Evolutionary conservation across 805 yeast genomes (phyloP).

Genomic region (Metschnikowia kunwiensis): DNA sequence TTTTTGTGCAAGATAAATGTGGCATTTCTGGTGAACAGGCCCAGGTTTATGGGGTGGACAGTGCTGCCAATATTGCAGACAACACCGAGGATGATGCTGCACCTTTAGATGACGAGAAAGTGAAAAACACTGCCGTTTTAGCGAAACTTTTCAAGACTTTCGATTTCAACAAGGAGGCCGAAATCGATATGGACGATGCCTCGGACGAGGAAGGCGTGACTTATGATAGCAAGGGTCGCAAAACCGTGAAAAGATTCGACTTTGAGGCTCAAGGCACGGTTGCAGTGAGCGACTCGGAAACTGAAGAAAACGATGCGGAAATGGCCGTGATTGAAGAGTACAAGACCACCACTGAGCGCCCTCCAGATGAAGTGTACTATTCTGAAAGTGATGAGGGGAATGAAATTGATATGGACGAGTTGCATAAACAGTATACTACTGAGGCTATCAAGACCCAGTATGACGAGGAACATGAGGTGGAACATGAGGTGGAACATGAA

Average conservation of each 20-base stretch:
- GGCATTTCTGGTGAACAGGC: constrained; percentile 28
- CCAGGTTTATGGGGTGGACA: constrained; percentile 23
- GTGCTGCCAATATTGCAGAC: not conserved
- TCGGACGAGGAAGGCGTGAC: constrained; percentile 33
- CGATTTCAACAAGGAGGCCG: constrained; percentile 53
- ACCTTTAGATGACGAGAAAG: constrained; percentile 18
- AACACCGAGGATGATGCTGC: not conserved
- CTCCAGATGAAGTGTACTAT: constrained; percentile 30
- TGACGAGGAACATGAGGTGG: constrained; percentile 23
- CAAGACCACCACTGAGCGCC: constrained; percentile 22
- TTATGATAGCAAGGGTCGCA: constrained; percentile 45
- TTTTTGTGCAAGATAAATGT: constrained; percentile 16
- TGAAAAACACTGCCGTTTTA: constrained; percentile 44
- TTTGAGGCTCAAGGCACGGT: constrained; percentile 32
- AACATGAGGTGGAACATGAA: constrained; percentile 5
- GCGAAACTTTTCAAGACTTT: constrained; percentile 45
- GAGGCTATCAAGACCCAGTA: constrained; percentile 28
- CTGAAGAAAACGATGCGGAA: constrained; percentile 12
- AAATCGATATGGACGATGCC: constrained; percentile 31
- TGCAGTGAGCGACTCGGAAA: constrained; percentile 21
- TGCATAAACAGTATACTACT: constrained; percentile 25
- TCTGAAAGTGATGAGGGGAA: constrained; percentile 42
- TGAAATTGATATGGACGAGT: constrained; percentile 33
- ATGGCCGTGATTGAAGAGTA: constrained; percentile 15
- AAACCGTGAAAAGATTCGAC: constrained; percentile 31